Evolutionary conservation across 2,329 filamentous ascomycete genomes (phyloP).

Genomic region (Colletotrichum somersetense): DNA sequence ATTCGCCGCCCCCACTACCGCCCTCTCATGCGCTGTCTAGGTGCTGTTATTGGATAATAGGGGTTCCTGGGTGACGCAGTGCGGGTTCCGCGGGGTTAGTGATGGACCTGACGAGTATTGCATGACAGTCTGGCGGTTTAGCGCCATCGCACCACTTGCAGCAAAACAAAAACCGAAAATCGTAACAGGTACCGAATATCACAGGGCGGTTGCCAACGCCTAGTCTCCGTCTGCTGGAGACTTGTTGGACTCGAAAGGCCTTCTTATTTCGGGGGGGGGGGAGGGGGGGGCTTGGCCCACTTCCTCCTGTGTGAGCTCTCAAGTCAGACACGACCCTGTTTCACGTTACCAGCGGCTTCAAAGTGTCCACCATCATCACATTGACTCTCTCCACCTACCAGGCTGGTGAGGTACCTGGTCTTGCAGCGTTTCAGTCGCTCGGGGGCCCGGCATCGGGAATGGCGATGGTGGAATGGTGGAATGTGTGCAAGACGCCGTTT

Average conservation of each 20-base stretch:
- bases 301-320: conserved; percentile 38
- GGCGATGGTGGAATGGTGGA: not conserved
- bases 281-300: conserved; percentile 23
- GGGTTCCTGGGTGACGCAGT: not conserved
- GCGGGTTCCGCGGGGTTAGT: not conserved
- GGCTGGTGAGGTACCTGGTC: conserved; percentile 7
- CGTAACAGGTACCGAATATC: not conserved
- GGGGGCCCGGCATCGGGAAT: conserved; percentile 18
- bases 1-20: conserved; percentile 3
- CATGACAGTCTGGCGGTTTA: conserved; percentile 4
- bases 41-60: not conserved
- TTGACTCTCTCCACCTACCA: conserved; percentile 15
- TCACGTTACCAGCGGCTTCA: conserved; percentile 23
- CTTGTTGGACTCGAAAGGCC: not conserved
- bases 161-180: not conserved
- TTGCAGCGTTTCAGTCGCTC: conserved; percentile 35
- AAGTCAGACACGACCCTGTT: conserved; percentile 39
- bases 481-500: conserved; percentile 21
- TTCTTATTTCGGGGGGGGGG: not conserved
- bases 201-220: not conserved
- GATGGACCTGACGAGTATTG: conserved; percentile 8
- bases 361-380: conserved; percentile 9
- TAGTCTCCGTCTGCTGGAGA: conserved; percentile 13
- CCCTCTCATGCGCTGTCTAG: conserved; percentile 15
- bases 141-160: conserved; percentile 1